Conservation (phyloP, 345 rosid species). For the Angophora floribunda region DNA sequence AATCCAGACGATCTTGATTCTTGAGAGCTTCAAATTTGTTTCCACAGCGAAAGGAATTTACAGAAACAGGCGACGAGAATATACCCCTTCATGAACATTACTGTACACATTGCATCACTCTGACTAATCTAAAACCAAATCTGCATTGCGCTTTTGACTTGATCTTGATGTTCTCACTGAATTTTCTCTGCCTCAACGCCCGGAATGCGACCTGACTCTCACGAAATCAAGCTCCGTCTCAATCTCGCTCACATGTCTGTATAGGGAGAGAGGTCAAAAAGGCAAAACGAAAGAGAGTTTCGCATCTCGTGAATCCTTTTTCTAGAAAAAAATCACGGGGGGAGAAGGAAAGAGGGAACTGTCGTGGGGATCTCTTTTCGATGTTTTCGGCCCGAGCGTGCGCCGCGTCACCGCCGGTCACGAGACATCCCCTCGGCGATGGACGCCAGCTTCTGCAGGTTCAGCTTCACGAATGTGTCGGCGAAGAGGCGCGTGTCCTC, state of each 20-base stretch:
- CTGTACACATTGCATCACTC: neutral
- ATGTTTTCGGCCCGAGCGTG: neutral
- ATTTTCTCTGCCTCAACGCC: neutral
- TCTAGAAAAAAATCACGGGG: neutral
- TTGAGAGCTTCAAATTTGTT: neutral
- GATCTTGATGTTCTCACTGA: neutral
- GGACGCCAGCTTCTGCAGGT: slow-evolving; percentile 28
- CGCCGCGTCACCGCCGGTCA: neutral
- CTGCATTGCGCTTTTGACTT: neutral
- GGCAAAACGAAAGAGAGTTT: neutral
- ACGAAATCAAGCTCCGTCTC: neutral
- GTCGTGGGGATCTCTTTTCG: neutral
- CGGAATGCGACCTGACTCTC: too few species aligned
- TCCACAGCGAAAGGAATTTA: neutral
- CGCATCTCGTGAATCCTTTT: neutral
- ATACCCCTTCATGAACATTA: neutral
- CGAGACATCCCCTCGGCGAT: slow-evolving; percentile 7
- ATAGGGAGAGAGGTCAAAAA: neutral
- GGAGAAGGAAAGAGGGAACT: neutral
- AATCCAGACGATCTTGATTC: neutral
- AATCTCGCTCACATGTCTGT: neutral
- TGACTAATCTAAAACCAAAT: neutral
- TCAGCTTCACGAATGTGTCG: slow-evolving; percentile 37
- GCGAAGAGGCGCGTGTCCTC: slow-evolving; percentile 41
- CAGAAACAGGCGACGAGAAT: neutral